Percentiles rank a stretch among this genome's conserved stretches.
These are phyloP conservation scores for Teratosphaeria epicoccoides DNA, from an alignment of 2,329 filamentous ascomycete genomes.

Conservation along the genomic window DNA sequence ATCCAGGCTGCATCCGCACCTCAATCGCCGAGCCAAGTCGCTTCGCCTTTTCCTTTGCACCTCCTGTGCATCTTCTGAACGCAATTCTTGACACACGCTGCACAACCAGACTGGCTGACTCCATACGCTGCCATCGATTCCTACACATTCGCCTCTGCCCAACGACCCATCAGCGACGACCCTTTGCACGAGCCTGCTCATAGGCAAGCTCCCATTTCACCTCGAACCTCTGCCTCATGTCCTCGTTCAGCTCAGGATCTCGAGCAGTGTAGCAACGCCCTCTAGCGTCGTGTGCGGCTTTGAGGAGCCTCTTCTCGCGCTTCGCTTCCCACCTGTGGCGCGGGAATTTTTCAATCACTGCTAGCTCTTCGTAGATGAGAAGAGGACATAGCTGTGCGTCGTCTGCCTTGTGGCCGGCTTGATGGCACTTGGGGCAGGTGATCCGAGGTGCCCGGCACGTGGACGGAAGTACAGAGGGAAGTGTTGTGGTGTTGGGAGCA, in stretches of 20 bases:
- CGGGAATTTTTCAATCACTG: background rate
- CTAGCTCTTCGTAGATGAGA: background rate
- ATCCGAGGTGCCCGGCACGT: too few species aligned
- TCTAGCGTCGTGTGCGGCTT: background rate
- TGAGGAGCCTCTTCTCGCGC: background rate
- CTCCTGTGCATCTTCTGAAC: too few species aligned
- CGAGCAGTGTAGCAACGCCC: background rate
- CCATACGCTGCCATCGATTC: too few species aligned
- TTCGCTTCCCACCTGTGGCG: background rate
- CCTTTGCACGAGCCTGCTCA: too few species aligned
- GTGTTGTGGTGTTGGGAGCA: too few species aligned
- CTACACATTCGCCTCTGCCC: too few species aligned
- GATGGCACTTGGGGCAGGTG: background rate
- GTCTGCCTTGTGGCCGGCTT: background rate
- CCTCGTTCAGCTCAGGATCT: background rate
- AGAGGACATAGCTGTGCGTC: background rate
- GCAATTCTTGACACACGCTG: too few species aligned
- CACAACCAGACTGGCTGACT: too few species aligned
- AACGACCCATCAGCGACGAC: too few species aligned
- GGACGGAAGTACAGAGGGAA: background rate
- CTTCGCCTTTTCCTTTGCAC: too few species aligned
- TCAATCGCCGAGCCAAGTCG: too few species aligned
- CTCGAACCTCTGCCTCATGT: background rate
- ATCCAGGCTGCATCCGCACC: background rate
- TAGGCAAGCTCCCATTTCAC: too few species aligned